These are phyloP conservation scores for Rutstroemia sp. DNA, from an alignment of 2,329 filamentous ascomycete species.

Conservation along the genomic window DNA sequence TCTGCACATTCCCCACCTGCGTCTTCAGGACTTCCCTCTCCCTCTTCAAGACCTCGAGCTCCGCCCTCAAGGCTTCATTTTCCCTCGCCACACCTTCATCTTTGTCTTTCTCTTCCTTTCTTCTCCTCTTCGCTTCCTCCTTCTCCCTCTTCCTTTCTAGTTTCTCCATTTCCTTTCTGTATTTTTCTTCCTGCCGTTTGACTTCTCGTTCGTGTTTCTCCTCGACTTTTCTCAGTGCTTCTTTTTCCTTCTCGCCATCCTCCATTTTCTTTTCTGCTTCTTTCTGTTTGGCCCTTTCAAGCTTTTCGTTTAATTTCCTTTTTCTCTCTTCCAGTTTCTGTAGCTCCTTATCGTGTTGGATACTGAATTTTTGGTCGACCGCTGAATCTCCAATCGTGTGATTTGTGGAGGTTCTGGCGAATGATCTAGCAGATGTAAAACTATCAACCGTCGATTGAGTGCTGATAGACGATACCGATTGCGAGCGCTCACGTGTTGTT, in stretches of 20 bases:
- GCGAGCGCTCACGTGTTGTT: slow-evolving; percentile 12
- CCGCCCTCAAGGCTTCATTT: slow-evolving; percentile 39
- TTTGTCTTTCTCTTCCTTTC: slow-evolving; percentile 47
- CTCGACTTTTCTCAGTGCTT: slow-evolving; percentile 47
- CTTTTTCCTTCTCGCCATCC: slow-evolving; percentile 43
- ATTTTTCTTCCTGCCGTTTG: slow-evolving; percentile 60
- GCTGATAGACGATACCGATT: slow-evolving; percentile 21
- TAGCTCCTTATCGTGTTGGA: slow-evolving; percentile 55
- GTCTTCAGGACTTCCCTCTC: slow-evolving; percentile 47
- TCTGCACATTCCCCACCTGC: slow-evolving; percentile 50
- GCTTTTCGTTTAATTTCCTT: slow-evolving; percentile 54
- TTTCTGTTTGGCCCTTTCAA: slow-evolving; percentile 47
- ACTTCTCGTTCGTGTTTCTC: slow-evolving; percentile 58
- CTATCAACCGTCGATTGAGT: slow-evolving; percentile 42
- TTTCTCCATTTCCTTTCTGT: slow-evolving; percentile 55
- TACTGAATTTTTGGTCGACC: slow-evolving; percentile 21
- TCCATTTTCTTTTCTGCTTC: slow-evolving; percentile 35
- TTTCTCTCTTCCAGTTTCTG: slow-evolving; percentile 54
- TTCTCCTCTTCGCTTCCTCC: slow-evolving; percentile 53
- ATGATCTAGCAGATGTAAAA: slow-evolving; percentile 39
- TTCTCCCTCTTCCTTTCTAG: slow-evolving; percentile 55
- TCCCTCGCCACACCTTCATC: slow-evolving; percentile 39
- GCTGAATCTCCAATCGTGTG: slow-evolving; percentile 28
- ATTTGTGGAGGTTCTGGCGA: slow-evolving; percentile 30
- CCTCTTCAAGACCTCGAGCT: slow-evolving; percentile 48